These are phyloP conservation scores for Hippophae gyantsensis DNA, from an alignment of 306 rosid genomes.

Conservation along the genomic window DNA sequence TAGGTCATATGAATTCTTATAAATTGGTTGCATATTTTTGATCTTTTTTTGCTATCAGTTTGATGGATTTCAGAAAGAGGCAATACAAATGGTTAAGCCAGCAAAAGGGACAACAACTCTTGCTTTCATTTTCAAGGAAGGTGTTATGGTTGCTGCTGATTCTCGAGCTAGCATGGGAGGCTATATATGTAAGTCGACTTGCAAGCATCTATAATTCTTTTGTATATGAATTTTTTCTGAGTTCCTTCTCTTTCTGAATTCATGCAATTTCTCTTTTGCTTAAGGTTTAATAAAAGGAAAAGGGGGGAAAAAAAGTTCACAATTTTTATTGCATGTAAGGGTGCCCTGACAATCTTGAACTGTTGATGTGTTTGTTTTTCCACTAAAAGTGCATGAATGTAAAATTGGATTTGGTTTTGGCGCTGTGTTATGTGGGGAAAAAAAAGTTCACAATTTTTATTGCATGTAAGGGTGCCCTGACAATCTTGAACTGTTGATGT, in stretches of 20 bases:
- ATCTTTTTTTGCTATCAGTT: slow-evolving; percentile 39
- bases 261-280: neutral
- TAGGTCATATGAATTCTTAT: neutral
- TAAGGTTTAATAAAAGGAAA: too few species aligned
- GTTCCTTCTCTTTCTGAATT: neutral
- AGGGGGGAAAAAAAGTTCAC: neutral
- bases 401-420: neutral
- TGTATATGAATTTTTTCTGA: neutral
- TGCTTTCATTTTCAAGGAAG: slow-evolving; percentile 91
- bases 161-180: slow-evolving; percentile 99
- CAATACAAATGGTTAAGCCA: slow-evolving; percentile 93
- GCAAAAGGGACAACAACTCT: slow-evolving; percentile 95
- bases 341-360: neutral
- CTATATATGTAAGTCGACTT: slow-evolving; percentile 61
- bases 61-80: slow-evolving; percentile 80
- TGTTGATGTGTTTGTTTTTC: slow-evolving; percentile 1
- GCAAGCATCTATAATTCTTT: neutral
- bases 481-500: slow-evolving; percentile 1
- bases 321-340: neutral
- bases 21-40: neutral
- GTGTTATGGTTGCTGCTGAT: slow-evolving; percentile 98
- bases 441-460: neutral
- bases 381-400: neutral
- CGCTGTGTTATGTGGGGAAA: neutral
- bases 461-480: neutral